Conservation (phyloP, 495 filamentous ascomycete species). For the Podospora conica region DNA sequence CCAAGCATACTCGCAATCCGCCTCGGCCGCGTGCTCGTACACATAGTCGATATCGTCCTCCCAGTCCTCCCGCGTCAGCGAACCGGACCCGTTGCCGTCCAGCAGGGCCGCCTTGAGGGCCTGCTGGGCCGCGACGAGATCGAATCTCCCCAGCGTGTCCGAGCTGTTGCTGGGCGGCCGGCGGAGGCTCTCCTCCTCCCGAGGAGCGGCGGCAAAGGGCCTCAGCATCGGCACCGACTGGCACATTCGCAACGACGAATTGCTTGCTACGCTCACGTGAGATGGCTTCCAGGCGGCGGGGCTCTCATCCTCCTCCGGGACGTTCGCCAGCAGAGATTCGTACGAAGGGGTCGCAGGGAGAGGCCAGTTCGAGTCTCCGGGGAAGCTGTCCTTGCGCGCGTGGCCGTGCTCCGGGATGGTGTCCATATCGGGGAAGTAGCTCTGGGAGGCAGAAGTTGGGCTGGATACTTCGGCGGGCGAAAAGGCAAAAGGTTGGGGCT, state of each 20-base stretch:
- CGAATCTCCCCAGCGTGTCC: slow-evolving; percentile 38
- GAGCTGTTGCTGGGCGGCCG: slow-evolving; percentile 40
- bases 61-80: slow-evolving; percentile 54
- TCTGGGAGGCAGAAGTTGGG: slow-evolving; percentile 25
- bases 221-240: slow-evolving; percentile 43
- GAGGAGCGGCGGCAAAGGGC: slow-evolving; percentile 24
- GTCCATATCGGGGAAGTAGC: slow-evolving; percentile 28
- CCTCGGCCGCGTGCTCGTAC: slow-evolving; percentile 86
- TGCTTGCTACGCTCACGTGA: slow-evolving; percentile 36
- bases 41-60: slow-evolving; percentile 94
- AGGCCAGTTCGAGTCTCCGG: slow-evolving; percentile 45
- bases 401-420: slow-evolving; percentile 23
- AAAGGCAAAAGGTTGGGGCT: slow-evolving; percentile 30
- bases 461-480: slow-evolving; percentile 19
- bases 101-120: slow-evolving; percentile 24
- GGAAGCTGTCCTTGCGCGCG: slow-evolving; percentile 38
- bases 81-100: slow-evolving; percentile 38
- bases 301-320: slow-evolving; percentile 69
- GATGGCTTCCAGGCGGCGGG: slow-evolving; percentile 24
- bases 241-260: slow-evolving; percentile 41
- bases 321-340: slow-evolving; percentile 53
- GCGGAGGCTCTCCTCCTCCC: slow-evolving; percentile 19
- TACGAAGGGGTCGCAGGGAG: slow-evolving; percentile 37
- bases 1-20: slow-evolving; percentile 88
- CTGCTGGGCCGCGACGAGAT: slow-evolving; percentile 31